These are phyloP conservation scores for Oemleria cerasiformis DNA, from an alignment of 306 rosid species.

Conservation along the genomic window DNA sequence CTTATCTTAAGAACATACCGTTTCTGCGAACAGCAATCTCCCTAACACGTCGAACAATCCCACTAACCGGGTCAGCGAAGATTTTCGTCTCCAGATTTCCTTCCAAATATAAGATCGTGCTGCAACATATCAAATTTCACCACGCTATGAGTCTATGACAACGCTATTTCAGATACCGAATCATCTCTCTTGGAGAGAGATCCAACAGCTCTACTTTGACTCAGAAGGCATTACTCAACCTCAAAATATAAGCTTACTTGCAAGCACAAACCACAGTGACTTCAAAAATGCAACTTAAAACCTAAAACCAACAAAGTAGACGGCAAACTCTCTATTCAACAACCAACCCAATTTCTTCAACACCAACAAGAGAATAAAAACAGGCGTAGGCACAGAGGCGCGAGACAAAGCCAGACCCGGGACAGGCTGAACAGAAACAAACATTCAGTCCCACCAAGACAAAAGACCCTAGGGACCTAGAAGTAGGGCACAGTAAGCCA, in stretches of 20 bases:
- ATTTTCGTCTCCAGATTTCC: slow-evolving; percentile 86
- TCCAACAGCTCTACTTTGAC: too few relatives aligned
- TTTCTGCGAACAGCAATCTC: slow-evolving; percentile 74
- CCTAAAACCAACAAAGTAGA: background rate
- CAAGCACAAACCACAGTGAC: background rate
- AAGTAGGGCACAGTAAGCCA: too few relatives aligned
- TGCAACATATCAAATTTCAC: slow-evolving; percentile 28
- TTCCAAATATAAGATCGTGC: slow-evolving; percentile 72
- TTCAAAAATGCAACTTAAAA: background rate
- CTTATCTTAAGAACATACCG: slow-evolving; percentile 37
- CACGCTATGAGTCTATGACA: background rate
- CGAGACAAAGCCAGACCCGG: too few relatives aligned
- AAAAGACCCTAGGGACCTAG: too few relatives aligned
- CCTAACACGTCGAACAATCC: slow-evolving; percentile 75
- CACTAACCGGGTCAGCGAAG: slow-evolving; percentile 58
- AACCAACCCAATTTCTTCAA: background rate
- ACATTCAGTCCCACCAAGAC: too few relatives aligned
- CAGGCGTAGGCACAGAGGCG: too few relatives aligned
- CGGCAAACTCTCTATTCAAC: background rate
- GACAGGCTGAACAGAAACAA: too few relatives aligned
- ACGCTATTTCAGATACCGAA: too few relatives aligned
- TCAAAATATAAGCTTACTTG: background rate
- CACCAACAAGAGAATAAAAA: too few relatives aligned
- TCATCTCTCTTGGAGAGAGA: too few relatives aligned
- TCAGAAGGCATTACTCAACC: background rate